These are phyloP conservation scores for Gynandropsis gynandra DNA, from an alignment of 345 rosid genomes.

Conservation along the genomic window DNA sequence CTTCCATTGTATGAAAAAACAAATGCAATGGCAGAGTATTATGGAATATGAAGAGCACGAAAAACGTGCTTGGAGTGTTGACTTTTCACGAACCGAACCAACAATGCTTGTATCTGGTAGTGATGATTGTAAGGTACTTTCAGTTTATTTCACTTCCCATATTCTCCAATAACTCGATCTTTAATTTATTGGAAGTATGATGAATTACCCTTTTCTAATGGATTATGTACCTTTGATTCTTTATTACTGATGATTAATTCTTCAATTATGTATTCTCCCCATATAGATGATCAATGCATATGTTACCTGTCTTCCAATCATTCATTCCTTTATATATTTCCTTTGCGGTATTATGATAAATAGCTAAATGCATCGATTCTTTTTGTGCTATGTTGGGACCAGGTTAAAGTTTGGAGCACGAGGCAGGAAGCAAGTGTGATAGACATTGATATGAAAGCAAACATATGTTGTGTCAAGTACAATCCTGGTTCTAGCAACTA, in stretches of 20 bases:
- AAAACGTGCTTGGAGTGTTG: constrained; percentile 99
- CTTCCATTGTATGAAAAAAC: constrained; percentile 6
- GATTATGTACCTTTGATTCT: constrained; percentile 2
- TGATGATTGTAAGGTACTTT: constrained; percentile 90
- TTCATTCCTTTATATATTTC: background rate
- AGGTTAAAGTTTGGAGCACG: constrained; percentile 99
- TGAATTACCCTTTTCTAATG: background rate
- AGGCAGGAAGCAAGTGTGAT: constrained; percentile 89
- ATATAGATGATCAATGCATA: background rate
- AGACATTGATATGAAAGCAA: constrained; percentile 97
- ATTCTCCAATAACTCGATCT: constrained; percentile 3
- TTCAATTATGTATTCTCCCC: constrained; percentile 6
- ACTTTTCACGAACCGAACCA: constrained; percentile 85
- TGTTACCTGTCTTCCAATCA: constrained; percentile 1
- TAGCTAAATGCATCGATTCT: too few species aligned
- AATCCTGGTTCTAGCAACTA: constrained; percentile 95
- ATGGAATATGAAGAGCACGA: constrained; percentile 99
- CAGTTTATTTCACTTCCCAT: background rate
- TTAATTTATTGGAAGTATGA: constrained; percentile 1
- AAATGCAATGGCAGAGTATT: constrained; percentile 46
- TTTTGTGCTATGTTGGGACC: constrained; percentile 16
- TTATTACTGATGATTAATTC: constrained; percentile 1
- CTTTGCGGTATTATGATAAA: constrained; percentile 3
- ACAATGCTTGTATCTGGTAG: constrained; percentile 98
- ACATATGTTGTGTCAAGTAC: constrained; percentile 95